Base-by-base conservation (phyloP, 192 early-diverging fungal genomes). In the Entomortierella beljakovae region DNA sequence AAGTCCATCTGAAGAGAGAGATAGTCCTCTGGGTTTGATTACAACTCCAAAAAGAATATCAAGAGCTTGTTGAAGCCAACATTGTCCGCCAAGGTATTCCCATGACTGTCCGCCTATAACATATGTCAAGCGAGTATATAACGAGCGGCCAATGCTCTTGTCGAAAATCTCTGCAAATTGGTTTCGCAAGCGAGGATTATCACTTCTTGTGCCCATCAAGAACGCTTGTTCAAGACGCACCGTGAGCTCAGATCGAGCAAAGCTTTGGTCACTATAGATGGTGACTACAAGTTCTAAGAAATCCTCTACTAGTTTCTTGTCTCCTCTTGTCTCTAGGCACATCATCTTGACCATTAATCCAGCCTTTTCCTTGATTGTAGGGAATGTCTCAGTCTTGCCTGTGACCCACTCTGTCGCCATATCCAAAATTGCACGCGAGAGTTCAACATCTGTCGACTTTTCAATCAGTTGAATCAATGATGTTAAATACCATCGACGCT, bases 291-390 rank as follows among this genome's bases (percentile, higher is more conserved):
- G 89, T 15, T 91, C 80, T 57, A 99, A 85, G 67, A 95, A 99
- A 51, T 92, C 89, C 65, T 96, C 92, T 29, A 90, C 86, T 3
- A 99, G 81, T 33, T 82, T 83, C 22, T 87, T 81, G 54, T 93
- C 91, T 4, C 87, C 87, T 2, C 89, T 84, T 20, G 80, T 86
- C 76, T 97, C 95, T 55, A 96, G 87, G 23, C 87, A 82, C 91
- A 98, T 92, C 94, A 99, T 94, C 66, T 92, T 93, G 18, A 93
- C 88, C 81, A 97, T 85, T n/a, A 99, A 83, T 59, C 91, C 93
- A 7, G 96, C 92, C 80, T 99, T 98, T 64, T 99, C 98, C 81
- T 97, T 97, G 63, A 94, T 88, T 6, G 98, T 98, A 2, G 98
- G 98, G 83, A 98, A 98, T 2, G 92, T 85, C 55, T 97, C 95